phyloP scores from a whole-genome alignment of 2,329 filamentous ascomycete species.

The Hyphodiscus sp. region DNA sequence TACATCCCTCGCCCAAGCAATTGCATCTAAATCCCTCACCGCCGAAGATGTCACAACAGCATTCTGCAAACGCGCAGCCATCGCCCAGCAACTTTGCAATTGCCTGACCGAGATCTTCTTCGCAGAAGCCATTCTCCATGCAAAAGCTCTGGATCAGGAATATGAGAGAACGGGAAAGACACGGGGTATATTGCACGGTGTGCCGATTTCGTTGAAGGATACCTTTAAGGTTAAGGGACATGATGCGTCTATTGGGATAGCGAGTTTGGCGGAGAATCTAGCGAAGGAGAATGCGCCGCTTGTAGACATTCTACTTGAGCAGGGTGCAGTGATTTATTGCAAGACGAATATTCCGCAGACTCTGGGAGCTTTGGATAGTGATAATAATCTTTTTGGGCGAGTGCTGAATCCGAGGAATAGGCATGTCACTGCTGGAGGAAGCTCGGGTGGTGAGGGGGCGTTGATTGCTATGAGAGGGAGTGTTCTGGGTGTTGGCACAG shows the following conservation, averaged over 20 bases:
- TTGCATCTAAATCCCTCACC: slow-evolving; percentile 16
- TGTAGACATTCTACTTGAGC: slow-evolving; percentile 48
- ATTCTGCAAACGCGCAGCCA: slow-evolving; percentile 45
- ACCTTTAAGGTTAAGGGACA: slow-evolving; percentile 49
- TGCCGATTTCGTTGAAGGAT: slow-evolving; percentile 54
- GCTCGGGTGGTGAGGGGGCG: slow-evolving; percentile 57
- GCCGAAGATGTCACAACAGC: slow-evolving; percentile 36
- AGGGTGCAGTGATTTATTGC: slow-evolving; percentile 61
- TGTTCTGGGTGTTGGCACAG: slow-evolving; percentile 53
- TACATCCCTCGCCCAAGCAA: slow-evolving; percentile 20
- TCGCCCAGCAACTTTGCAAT: slow-evolving; percentile 42
- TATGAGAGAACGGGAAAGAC: slow-evolving; percentile 34
- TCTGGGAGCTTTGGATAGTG: slow-evolving; percentile 46
- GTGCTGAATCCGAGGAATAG: slow-evolving; percentile 57
- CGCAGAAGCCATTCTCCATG: slow-evolving; percentile 38
- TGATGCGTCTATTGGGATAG: slow-evolving; percentile 50
- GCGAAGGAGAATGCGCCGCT: slow-evolving; percentile 47
- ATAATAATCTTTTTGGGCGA: slow-evolving; percentile 56
- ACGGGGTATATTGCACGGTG: slow-evolving; percentile 55
- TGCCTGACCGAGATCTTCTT: slow-evolving; percentile 45
- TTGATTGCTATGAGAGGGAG: slow-evolving; percentile 51
- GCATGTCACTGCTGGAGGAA: slow-evolving; percentile 53
- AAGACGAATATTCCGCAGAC: slow-evolving; percentile 65
- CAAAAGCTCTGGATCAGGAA: slow-evolving; percentile 39
- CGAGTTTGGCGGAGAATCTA: slow-evolving; percentile 46